Evolutionary conservation across 345 rosid genomes (phyloP).

Genomic region (Ceriops decandra): DNA sequence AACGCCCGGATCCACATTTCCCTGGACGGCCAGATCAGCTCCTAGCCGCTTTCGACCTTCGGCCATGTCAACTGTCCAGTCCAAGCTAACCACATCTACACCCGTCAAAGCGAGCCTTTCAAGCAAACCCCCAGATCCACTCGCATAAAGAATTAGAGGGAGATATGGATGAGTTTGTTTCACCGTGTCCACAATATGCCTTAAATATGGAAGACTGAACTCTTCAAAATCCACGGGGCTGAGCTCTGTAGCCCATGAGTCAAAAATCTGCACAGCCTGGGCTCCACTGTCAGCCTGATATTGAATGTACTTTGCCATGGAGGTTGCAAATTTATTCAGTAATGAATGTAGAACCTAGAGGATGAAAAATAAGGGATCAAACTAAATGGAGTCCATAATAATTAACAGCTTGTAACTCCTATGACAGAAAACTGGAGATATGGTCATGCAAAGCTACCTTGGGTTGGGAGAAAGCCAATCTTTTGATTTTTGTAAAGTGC

Average conservation of each 20-base stretch:
- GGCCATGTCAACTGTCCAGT: constrained; percentile 98
- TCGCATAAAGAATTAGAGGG: constrained; percentile 83
- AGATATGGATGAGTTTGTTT: constrained; percentile 83
- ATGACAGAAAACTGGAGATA: constrained; percentile 4
- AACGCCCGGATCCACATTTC: constrained; percentile 91
- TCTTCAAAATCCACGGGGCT: constrained; percentile 93
- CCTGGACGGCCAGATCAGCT: constrained; percentile 74
- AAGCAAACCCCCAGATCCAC: constrained; percentile 91
- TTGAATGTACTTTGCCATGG: constrained; percentile 80
- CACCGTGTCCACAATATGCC: constrained; percentile 77
- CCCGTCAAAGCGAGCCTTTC: constrained; percentile 86
- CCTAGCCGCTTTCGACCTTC: constrained; percentile 90
- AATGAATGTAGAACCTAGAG: constrained; percentile 74
- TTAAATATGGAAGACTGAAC: constrained; percentile 87
- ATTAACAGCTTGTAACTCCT: neutral
- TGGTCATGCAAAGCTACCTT: constrained; percentile 39
- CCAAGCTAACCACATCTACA: constrained; percentile 94
- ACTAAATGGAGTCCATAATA: neutral
- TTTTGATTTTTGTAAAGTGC: constrained; percentile 80
- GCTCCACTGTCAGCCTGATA: constrained; percentile 89
- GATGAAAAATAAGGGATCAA: neutral
- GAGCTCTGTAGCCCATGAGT: constrained; percentile 97
- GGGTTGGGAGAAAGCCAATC: constrained; percentile 89
- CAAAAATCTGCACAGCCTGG: constrained; percentile 96
- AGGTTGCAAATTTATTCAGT: constrained; percentile 75